Percentiles rank a stretch among this genome's conserved stretches.
Evolutionary conservation across 1,139 yeast species (phyloP).

Genomic region (Sugiyamaella pinicola): DNA sequence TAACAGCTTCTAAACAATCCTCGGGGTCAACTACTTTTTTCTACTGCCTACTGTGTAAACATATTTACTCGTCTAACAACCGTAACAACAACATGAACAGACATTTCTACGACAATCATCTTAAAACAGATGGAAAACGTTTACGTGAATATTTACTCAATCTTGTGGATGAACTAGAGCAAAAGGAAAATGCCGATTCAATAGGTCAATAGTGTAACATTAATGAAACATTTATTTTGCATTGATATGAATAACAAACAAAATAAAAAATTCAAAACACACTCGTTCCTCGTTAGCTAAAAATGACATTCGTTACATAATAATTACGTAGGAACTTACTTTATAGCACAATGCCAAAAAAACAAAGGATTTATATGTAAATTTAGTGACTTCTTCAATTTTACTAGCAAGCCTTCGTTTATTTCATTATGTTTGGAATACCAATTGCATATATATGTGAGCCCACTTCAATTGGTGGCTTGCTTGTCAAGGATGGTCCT

Average conservation of each 20-base stretch:
- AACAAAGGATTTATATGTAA: too few species aligned
- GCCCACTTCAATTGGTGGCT: neutral
- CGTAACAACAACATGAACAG: constrained; percentile 21
- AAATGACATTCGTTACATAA: too few species aligned
- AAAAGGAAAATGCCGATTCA: constrained; percentile 1
- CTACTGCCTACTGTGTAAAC: constrained; percentile 19
- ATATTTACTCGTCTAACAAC: constrained; percentile 16
- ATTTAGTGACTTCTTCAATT: too few species aligned
- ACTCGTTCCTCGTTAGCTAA: too few species aligned
- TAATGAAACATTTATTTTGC: constrained; percentile 2
- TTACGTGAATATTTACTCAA: constrained; percentile 10
- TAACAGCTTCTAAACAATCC: neutral
- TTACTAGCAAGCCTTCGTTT: too few species aligned
- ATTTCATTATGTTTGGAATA: too few species aligned
- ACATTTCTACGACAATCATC: constrained; percentile 18
- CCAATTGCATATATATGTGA: too few species aligned
- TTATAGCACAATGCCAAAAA: neutral
- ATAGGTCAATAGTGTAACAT: neutral
- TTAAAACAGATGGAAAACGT: constrained; percentile 5
- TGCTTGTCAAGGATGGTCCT: too few species aligned
- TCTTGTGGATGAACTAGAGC: constrained; percentile 18
- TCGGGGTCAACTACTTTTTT: constrained; percentile 9
- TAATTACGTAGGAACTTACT: neutral
- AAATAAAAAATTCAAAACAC: neutral
- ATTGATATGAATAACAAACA: neutral